These are phyloP conservation scores for Flaveria linearis DNA, from an alignment of 129 eudicot species.

Conservation along the genomic window DNA sequence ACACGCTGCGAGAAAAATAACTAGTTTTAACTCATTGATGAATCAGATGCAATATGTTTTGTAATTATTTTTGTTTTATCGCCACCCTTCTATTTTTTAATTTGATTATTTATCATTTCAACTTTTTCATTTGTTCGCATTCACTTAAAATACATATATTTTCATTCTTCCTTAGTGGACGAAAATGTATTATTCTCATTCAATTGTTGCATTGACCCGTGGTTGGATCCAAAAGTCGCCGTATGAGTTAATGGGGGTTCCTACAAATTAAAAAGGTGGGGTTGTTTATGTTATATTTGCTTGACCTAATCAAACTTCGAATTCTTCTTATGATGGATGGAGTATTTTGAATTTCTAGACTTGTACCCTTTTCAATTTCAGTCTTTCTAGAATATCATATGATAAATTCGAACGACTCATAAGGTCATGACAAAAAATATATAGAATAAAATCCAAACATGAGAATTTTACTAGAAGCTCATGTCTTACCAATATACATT, in stretches of 20 bases:
- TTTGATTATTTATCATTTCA: too few relatives aligned
- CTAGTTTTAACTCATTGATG: too few relatives aligned
- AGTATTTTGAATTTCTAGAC: not conserved
- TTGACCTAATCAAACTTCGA: not conserved
- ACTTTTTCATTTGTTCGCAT: too few relatives aligned
- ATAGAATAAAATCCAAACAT: not conserved
- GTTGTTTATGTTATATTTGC: not conserved
- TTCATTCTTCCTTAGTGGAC: not conserved
- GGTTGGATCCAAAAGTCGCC: not conserved
- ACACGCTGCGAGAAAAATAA: too few relatives aligned
- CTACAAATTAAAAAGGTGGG: not conserved
- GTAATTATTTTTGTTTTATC: too few relatives aligned
- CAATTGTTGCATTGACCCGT: not conserved
- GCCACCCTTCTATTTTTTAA: too few relatives aligned
- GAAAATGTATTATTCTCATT: not conserved
- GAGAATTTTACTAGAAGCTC: too few relatives aligned
- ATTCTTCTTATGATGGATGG: not conserved
- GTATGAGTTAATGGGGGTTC: not conserved
- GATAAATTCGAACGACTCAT: not conserved
- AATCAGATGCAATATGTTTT: too few relatives aligned
- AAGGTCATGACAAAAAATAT: not conserved
- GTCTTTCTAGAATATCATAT: not conserved
- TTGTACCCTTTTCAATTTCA: not conserved
- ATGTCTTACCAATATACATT: too few relatives aligned
- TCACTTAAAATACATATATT: too few relatives aligned